These are phyloP conservation scores for Cutaneotrichosporon sp. DNA, from an alignment of 1,284 basidiomycete genomes.

Conservation along the genomic window DNA sequence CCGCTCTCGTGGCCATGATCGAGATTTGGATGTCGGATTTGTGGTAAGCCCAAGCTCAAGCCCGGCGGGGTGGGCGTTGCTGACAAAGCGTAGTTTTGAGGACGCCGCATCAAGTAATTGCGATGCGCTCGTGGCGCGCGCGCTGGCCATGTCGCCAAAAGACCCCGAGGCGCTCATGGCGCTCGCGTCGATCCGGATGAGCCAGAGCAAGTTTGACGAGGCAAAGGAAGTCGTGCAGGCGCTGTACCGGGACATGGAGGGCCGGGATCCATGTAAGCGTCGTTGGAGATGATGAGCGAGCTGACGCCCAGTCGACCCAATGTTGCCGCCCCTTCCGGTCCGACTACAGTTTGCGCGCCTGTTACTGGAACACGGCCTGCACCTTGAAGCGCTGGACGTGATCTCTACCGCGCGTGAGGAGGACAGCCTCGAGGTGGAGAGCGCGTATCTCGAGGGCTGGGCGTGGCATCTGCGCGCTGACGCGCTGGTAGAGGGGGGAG, in stretches of 20 bases:
- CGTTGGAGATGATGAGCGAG: background rate
- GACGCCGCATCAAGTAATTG: constrained; percentile 57
- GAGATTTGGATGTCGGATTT: constrained; percentile 97
- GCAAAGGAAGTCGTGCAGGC: constrained; percentile 64
- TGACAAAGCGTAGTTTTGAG: constrained; percentile 62
- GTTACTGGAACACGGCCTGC: constrained; percentile 72
- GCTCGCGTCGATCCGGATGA: constrained; percentile 82
- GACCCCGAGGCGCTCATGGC: constrained; percentile 76
- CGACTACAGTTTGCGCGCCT: constrained; percentile 73
- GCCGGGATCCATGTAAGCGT: constrained; percentile 60
- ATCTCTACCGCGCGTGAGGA: constrained; percentile 72
- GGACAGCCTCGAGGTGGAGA: constrained; percentile 83
- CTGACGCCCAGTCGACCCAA: constrained; percentile 57
- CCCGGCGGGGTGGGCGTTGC: background rate
- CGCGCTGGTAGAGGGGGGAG: constrained; percentile 28
- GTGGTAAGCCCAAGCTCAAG: constrained; percentile 71
- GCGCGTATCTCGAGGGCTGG: constrained; percentile 94
- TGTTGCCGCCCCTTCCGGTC: constrained; percentile 67
- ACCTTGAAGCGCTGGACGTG: constrained; percentile 66
- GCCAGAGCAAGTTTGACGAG: constrained; percentile 76
- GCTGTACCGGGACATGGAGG: constrained; percentile 69
- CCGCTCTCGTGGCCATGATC: constrained; percentile 85
- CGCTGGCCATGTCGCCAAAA: constrained; percentile 66
- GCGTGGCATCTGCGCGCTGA: constrained; percentile 66
- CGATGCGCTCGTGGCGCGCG: constrained; percentile 66